Conservation (phyloP, 2,329 filamentous ascomycete species). For the Aspergillus sp. region DNA sequence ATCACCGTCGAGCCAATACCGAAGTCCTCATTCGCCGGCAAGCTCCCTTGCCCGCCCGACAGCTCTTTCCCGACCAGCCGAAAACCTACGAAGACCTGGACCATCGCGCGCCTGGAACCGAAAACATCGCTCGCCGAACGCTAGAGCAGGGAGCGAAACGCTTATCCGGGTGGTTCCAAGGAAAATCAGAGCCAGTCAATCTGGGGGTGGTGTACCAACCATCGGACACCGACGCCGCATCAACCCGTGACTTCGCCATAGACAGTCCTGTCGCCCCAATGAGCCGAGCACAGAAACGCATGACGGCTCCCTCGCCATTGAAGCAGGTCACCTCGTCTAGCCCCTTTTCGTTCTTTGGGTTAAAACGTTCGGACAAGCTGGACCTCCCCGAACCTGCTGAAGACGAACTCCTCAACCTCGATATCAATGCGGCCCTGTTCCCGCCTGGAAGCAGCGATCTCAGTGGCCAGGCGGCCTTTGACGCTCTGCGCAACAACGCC, state of each 20-base stretch:
- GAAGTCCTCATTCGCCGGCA: slow-evolving; percentile 29
- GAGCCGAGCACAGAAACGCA: slow-evolving; percentile 26
- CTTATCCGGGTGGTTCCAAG: slow-evolving; percentile 55
- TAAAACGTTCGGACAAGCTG: slow-evolving; percentile 30
- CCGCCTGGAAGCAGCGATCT: slow-evolving; percentile 51
- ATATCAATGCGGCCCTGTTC: slow-evolving; percentile 55
- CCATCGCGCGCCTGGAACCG: slow-evolving; percentile 17
- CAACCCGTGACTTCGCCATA: slow-evolving; percentile 4
- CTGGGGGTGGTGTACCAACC: slow-evolving; percentile 35
- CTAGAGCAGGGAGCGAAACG: slow-evolving; percentile 32
- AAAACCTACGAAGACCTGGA: slow-evolving; percentile 23
- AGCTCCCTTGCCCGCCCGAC: slow-evolving; percentile 17
- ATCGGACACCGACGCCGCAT: slow-evolving; percentile 16
- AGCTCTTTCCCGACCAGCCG: slow-evolving; percentile 25
- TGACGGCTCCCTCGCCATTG: slow-evolving; percentile 29
- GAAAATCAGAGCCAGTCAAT: slow-evolving; percentile 50
- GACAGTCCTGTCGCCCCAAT: slow-evolving; percentile 11
- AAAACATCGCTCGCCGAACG: slow-evolving; percentile 29
- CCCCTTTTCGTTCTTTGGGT: slow-evolving; percentile 45
- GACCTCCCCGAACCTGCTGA: slow-evolving; percentile 38
- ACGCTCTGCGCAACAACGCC: slow-evolving; percentile 57
- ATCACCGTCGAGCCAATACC: slow-evolving; percentile 36
- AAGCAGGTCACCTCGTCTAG: slow-evolving; percentile 35
- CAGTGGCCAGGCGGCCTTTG: slow-evolving; percentile 54
- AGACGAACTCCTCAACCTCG: slow-evolving; percentile 56